Conservation (phyloP, 1,284 basidiomycete species). For the Thecaphora thlaspeos region DNA sequence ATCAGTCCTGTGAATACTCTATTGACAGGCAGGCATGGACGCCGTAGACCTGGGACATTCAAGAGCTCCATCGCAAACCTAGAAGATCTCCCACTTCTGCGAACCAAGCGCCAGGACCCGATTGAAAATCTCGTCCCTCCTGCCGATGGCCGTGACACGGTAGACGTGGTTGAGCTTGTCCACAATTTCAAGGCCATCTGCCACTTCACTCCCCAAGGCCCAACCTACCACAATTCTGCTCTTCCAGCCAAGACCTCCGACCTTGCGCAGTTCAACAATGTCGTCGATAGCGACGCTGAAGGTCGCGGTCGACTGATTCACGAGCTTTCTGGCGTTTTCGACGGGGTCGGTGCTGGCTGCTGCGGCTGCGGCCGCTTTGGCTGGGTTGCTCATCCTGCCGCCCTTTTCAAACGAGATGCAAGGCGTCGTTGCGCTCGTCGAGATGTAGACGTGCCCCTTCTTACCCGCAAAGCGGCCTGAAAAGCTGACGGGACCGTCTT, state of each 20-base stretch:
- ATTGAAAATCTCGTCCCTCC: constrained; percentile 58
- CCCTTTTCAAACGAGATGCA: constrained; percentile 44
- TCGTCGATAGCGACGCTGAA: constrained; percentile 53
- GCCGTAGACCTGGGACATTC: no score
- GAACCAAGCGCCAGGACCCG: constrained; percentile 42
- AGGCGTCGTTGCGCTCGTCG: constrained; percentile 56
- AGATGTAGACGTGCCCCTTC: constrained; percentile 44
- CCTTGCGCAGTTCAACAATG: constrained; percentile 51
- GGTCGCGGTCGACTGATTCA: constrained; percentile 14
- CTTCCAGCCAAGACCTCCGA: constrained; percentile 57
- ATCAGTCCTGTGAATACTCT: no score
- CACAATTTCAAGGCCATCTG: constrained; percentile 43
- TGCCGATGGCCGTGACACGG: constrained; percentile 54
- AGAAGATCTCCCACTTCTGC: constrained; percentile 41
- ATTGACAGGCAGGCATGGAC: no score
- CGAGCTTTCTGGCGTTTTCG: constrained; percentile 24
- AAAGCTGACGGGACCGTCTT: constrained; percentile 37
- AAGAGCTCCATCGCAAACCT: background rate
- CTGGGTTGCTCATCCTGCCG: constrained; percentile 10
- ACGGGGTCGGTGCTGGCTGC: constrained; percentile 3
- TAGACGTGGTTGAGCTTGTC: constrained; percentile 40
- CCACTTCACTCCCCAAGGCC: constrained; percentile 40
- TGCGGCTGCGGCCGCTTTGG: constrained; percentile 17
- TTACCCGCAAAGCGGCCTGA: constrained; percentile 50
- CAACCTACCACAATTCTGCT: constrained; percentile 51